Base-by-base conservation (phyloP, 768 basidiomycete species). In the Leucosporidium scottii region DNA sequence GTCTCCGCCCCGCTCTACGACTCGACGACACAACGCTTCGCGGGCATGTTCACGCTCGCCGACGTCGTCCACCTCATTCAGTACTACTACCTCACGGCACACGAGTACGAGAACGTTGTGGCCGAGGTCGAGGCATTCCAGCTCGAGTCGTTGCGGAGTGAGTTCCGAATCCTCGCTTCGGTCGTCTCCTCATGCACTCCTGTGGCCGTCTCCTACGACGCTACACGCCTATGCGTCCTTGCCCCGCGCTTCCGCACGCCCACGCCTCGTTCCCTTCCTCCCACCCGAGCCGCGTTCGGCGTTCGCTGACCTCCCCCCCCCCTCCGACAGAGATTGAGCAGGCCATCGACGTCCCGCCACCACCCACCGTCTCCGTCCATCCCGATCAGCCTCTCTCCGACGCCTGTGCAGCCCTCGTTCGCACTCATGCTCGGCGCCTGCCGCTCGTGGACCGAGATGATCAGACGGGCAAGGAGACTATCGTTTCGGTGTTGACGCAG, bases 21-120 rank as follows among this genome's bases (percentile, higher is more conserved):
- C 81, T 94, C 92, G 78, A 90, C 92, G 71, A 85, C 85, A 68
- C 93, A 91, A 7, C 85, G 82, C 51, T 99, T 99, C 75, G 91
- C 91, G 13, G 96, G 96, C 68, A 98, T 99, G 94, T 88, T 99
- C 76, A 99, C 96, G 13, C 91, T 98, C n/a, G 85, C 92, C 65
- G 96, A 99, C 79, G 93, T 99, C 78, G 97, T 99, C 66, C 96
- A 99, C 78, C 86, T 99, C 72, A 98, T 99, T 72, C 96, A 99
- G 75, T 96, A 93, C 81, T 99, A 97, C 79, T 96, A 97, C 79
- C 86, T 87, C 57, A 90, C 88, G 18, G 81, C 84, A 3, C 86
- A 89, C 39, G 86, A 86, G 48, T 89, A 86, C 78, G 92, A 92
- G 74, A 86, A 85, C 61, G 93, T 92, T 8, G 85, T 87, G 0